Evolutionary conservation across 2,329 filamentous ascomycete species (phyloP), one percentile per base, ranked within the genome.

Genomic region (Cladosporium sp.): DNA sequence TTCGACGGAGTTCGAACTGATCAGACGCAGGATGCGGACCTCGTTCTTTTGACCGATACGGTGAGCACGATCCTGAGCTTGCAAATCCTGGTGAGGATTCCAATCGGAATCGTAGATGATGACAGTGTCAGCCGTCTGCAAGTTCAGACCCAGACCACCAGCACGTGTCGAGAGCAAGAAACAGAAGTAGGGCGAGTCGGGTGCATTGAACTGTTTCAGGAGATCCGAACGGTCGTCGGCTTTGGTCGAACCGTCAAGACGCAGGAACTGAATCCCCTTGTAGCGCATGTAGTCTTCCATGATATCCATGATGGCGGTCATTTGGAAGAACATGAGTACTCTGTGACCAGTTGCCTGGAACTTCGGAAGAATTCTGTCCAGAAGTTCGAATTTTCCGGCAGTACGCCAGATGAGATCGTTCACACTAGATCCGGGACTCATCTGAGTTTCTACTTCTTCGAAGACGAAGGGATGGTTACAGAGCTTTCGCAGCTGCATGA

Each of bases 271-370:
- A 59, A 95, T 78, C 40, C 85, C 86, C 57, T 88, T 82, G 63
- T 89, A 85, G 3, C 92, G 85, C 55, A 98, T 72, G 68, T 95
- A 98, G 67, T 98, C 93, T 62, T 98, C 93, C 93, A 98, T 97
- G 64, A 98, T 98, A 71, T 98, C 95, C 93, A 98, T 98, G 67
- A 98, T 98, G 55, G 95, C 91, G 3, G 93, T 98, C 93, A 98
- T 98, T 69, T 98, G 93, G 78, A 98, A 98, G 80, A 98, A 98
- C 87, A 98, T 97, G 68, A 98, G 78, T 22, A 97, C 90, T 70
- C 93, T 86, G 80, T 98, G 93, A 13, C 89, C 89, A 1, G 88
- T 91, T 3, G 80, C 84, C 60, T 88, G 82, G 70, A 98, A 97
- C 72, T 98, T 98, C 40, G 93, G 93, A 56, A 98, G 70, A 54